A percentile compares a stretch with the other conserved stretches of the same genome.
Conservation (phyloP, 2,329 filamentous ascomycete species). For the Furcasterigmium sp. region DNA sequence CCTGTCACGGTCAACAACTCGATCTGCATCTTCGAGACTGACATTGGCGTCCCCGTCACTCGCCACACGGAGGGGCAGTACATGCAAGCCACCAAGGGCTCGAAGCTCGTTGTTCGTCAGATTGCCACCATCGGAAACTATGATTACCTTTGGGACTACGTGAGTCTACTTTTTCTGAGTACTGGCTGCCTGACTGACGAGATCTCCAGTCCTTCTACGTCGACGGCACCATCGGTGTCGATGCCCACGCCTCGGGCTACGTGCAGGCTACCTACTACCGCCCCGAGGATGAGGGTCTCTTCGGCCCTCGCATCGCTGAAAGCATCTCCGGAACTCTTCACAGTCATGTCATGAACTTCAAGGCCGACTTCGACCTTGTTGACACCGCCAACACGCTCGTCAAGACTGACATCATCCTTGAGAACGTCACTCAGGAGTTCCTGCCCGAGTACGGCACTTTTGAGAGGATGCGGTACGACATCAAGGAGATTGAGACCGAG, state of each 20-base stretch:
- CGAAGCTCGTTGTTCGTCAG: constrained; percentile 25
- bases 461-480: constrained; percentile 23
- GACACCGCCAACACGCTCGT: constrained; percentile 19
- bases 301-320: constrained; percentile 18
- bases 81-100: constrained; percentile 3
- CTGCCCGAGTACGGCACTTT: constrained; percentile 23
- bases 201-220: constrained; percentile 18
- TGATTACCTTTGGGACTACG: constrained; percentile 31
- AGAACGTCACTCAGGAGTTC: constrained; percentile 20
- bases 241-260: constrained; percentile 30
- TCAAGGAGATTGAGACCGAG: constrained; percentile 19
- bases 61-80: background rate
- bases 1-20: background rate
- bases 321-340: constrained; percentile 19
- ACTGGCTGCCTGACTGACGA: too few species aligned
- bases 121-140: constrained; percentile 38
- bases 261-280: constrained; percentile 23
- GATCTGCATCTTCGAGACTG: constrained; percentile 2
- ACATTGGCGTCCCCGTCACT: constrained; percentile 3
- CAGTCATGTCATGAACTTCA: constrained; percentile 21
- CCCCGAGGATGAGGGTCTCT: constrained; percentile 12
- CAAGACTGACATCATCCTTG: constrained; percentile 20
- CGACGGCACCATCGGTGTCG: constrained; percentile 30
- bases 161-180: background rate
- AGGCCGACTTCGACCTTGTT: constrained; percentile 22